Evolutionary conservation across 2,329 filamentous ascomycete genomes (phyloP).

Genomic region (Ophiosphaerella narmari): DNA sequence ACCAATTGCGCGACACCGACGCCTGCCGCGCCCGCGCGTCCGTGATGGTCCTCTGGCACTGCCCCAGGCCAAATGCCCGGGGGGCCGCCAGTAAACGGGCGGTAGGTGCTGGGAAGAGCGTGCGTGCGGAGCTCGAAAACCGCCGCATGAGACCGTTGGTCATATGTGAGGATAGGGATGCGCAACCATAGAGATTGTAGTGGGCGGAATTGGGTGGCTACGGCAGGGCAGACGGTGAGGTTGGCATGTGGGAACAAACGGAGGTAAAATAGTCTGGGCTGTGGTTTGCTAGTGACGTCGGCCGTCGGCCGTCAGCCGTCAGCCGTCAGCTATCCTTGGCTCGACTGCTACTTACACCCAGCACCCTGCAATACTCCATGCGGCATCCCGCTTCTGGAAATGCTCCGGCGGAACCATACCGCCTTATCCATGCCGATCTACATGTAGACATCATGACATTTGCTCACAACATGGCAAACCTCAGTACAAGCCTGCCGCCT

Average conservation of each 20-base stretch:
- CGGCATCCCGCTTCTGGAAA: slow-evolving; percentile 7
- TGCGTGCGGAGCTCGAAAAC: slow-evolving; percentile 49
- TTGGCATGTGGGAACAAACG: neutral
- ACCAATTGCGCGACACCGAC: slow-evolving; percentile 49
- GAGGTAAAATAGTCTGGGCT: neutral
- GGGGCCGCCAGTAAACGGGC: slow-evolving; percentile 29
- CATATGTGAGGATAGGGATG: slow-evolving; percentile 40
- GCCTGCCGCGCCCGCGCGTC: slow-evolving; percentile 37
- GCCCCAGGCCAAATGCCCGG: slow-evolving; percentile 37
- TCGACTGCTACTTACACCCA: neutral
- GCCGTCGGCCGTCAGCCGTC: neutral
- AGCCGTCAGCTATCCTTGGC: neutral
- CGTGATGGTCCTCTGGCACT: slow-evolving; percentile 40
- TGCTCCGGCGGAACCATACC: slow-evolving; percentile 11
- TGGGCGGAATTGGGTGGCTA: slow-evolving; percentile 4
- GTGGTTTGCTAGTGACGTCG: neutral
- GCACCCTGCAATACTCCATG: neutral
- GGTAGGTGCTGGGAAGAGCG: slow-evolving; percentile 29
- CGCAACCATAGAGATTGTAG: slow-evolving; percentile 35
- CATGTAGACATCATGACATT: slow-evolving; percentile 11
- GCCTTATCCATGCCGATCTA: neutral
- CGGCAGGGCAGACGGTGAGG: slow-evolving; percentile 3
- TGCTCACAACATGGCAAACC: slow-evolving; percentile 6
- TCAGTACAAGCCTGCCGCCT: neutral
- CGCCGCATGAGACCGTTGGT: slow-evolving; percentile 54